phyloP scores from a whole-genome alignment of 2,329 filamentous ascomycete genomes.

The Ophiostoma montium region DNA sequence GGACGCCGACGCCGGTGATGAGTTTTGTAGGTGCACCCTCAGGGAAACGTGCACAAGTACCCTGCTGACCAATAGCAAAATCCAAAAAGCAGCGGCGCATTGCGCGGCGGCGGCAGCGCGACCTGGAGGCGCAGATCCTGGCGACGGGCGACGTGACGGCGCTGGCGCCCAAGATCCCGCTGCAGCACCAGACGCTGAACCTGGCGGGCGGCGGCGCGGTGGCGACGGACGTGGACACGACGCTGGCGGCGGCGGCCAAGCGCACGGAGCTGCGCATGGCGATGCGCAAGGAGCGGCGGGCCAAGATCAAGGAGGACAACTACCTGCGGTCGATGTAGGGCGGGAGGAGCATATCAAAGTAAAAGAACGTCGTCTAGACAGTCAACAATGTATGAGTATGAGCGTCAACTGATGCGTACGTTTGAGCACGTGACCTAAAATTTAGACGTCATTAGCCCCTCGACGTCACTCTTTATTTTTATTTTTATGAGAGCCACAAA shows the following conservation, averaged over 20 bases:
- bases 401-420: no score
- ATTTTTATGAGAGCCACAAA: not conserved
- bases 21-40: slow-evolving; percentile 77
- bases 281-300: slow-evolving; percentile 61
- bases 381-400: no score
- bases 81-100: slow-evolving; percentile 66
- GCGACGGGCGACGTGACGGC: slow-evolving; percentile 52
- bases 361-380: no score
- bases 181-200: slow-evolving; percentile 68
- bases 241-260: slow-evolving; percentile 32
- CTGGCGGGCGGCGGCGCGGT: slow-evolving; percentile 30
- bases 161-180: slow-evolving; percentile 53
- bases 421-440: no score
- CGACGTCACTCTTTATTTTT: not conserved
- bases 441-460: not conserved
- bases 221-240: slow-evolving; percentile 18
- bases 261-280: slow-evolving; percentile 52
- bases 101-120: slow-evolving; percentile 50
- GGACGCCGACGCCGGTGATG: slow-evolving; percentile 48
- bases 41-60: no score
- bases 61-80: slow-evolving; percentile 48
- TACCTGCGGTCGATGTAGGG: slow-evolving; percentile 67
- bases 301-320: slow-evolving; percentile 70
- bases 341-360: not conserved
- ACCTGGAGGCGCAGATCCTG: slow-evolving; percentile 42